These are phyloP conservation scores for Ploettnerulaceae sp. DNA, from an alignment of 2,329 filamentous ascomycete genomes.

Conservation along the genomic window DNA sequence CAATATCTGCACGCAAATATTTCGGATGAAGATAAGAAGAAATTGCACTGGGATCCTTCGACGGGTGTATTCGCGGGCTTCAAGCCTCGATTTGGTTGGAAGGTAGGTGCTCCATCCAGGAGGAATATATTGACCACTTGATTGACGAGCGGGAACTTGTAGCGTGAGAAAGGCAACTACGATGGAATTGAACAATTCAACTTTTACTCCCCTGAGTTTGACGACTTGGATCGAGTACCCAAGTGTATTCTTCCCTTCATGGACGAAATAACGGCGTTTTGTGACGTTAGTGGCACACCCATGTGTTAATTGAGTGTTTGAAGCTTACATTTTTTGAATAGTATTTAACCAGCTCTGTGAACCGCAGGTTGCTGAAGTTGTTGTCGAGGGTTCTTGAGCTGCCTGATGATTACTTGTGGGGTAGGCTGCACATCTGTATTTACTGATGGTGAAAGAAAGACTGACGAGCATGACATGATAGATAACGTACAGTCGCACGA, in stretches of 20 bases:
- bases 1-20: constrained; percentile 48
- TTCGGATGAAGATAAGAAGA: constrained; percentile 44
- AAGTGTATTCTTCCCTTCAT: constrained; percentile 45
- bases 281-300: constrained; percentile 21
- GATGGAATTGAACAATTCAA: constrained; percentile 53
- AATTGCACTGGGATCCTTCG: constrained; percentile 44
- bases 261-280: constrained; percentile 45
- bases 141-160: not conserved
- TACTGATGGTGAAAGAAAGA: not conserved
- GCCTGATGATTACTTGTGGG: constrained; percentile 42
- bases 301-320: not conserved
- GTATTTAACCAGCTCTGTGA: constrained; percentile 45
- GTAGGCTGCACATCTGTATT: not conserved
- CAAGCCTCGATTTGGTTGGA: constrained; percentile 41
- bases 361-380: constrained; percentile 39
- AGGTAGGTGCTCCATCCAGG: constrained; percentile 6
- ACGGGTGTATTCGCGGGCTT: constrained; percentile 47
- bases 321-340: constrained; percentile 11
- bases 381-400: constrained; percentile 42
- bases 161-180: constrained; percentile 39
- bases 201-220: constrained; percentile 29
- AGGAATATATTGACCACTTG: not conserved
- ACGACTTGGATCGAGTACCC: constrained; percentile 29
- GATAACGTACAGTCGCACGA: constrained; percentile 41
- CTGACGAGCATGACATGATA: not conserved